These are phyloP conservation scores for Fusarium anthophilum DNA, from an alignment of 2,329 filamentous ascomycete species.

Conservation along the genomic window DNA sequence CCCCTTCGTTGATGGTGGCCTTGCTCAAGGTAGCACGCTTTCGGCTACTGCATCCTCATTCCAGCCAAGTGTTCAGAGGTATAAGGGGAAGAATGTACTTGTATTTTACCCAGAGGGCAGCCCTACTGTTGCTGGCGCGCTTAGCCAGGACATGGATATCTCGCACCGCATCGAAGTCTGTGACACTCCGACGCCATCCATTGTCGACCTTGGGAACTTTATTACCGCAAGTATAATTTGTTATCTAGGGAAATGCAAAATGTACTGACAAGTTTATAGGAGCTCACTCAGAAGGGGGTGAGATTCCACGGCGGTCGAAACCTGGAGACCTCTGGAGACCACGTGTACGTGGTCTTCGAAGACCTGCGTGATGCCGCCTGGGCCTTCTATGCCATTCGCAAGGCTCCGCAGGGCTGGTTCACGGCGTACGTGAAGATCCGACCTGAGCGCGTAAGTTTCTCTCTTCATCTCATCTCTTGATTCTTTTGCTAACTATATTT, in stretches of 20 bases:
- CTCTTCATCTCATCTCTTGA: not conserved
- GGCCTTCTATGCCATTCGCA: constrained; percentile 57
- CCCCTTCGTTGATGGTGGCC: constrained; percentile 59
- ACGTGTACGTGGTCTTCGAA: constrained; percentile 64
- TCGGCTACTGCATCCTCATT: constrained; percentile 73
- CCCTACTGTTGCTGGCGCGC: constrained; percentile 44
- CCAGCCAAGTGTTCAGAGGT: constrained; percentile 54
- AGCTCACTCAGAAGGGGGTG: constrained; percentile 48
- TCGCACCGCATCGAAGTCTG: constrained; percentile 58
- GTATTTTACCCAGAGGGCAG: constrained; percentile 29
- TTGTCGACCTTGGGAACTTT: constrained; percentile 54
- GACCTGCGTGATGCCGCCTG: constrained; percentile 69
- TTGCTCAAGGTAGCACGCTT: constrained; percentile 55
- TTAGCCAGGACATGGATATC: constrained; percentile 59
- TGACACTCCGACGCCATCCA: constrained; percentile 43
- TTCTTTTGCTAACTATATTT: not conserved
- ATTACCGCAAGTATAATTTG: constrained; percentile 53
- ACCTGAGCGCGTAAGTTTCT: constrained; percentile 15
- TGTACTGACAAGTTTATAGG: constrained; percentile 46
- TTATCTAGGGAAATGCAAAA: not conserved
- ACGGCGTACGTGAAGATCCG: constrained; percentile 38
- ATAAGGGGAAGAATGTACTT: not conserved
- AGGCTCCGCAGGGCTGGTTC: constrained; percentile 57
- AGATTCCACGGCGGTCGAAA: constrained; percentile 51
- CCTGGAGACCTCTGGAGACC: constrained; percentile 50